A percentile compares a stretch with the other conserved stretches of the same genome.
Conservation (phyloP, 805 yeast genomes). For the Sugiyamaella boreocaroliniensis region DNA sequence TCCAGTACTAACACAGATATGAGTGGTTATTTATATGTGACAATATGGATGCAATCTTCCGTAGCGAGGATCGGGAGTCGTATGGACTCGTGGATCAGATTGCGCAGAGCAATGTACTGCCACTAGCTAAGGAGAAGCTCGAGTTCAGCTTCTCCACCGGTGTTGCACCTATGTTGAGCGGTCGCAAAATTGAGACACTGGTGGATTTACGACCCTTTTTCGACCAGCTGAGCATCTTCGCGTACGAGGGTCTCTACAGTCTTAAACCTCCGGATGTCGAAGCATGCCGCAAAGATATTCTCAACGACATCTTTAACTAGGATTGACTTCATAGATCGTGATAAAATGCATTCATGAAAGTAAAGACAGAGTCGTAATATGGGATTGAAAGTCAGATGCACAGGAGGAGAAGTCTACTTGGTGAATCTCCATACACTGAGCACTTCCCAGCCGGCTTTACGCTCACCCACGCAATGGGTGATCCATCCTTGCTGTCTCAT, state of each 20-base stretch:
- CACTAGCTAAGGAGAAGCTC: constrained; percentile 14
- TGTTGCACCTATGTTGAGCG: constrained; percentile 37
- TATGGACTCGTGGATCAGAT: constrained; percentile 45
- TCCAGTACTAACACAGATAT: constrained; percentile 20
- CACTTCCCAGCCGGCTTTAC: constrained; percentile 97
- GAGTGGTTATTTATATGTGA: constrained; percentile 86
- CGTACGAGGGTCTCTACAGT: constrained; percentile 60
- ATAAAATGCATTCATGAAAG: neutral
- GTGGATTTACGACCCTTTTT: constrained; percentile 56
- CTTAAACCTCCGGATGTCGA: constrained; percentile 38
- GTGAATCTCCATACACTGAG: constrained; percentile 63
- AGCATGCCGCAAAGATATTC: constrained; percentile 49
- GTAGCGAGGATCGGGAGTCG: constrained; percentile 25
- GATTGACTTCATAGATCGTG: constrained; percentile 6
- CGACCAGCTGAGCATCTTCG: constrained; percentile 54
- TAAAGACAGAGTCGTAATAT: neutral
- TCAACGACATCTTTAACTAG: constrained; percentile 44
- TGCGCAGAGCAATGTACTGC: constrained; percentile 17
- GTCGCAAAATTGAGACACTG: constrained; percentile 34
- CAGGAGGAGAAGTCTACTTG: neutral
- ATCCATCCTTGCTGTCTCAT: constrained; percentile 52
- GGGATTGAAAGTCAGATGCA: too few species aligned
- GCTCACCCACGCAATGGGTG: constrained; percentile 44
- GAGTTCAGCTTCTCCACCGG: constrained; percentile 17
- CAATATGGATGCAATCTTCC: constrained; percentile 51